phyloP scores from a whole-genome alignment of 495 filamentous ascomycete species.

The Glutinoglossum americanum region DNA sequence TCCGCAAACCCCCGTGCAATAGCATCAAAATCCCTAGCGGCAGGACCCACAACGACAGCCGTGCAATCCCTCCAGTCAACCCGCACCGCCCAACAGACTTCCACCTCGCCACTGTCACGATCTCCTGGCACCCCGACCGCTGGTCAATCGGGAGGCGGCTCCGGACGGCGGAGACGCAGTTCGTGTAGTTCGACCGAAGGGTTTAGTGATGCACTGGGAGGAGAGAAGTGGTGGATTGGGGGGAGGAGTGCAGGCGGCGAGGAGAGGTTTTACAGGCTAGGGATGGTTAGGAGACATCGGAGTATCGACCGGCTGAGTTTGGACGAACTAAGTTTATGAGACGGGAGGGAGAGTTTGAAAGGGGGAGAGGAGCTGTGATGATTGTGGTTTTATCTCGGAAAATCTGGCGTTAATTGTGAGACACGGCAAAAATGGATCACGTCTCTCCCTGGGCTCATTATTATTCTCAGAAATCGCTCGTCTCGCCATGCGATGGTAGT shows the following conservation, averaged over 20 bases:
- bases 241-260: conserved; percentile 68
- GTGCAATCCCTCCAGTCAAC: conserved; percentile 6
- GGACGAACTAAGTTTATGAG: conserved; percentile 31
- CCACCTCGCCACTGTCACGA: conserved; percentile 12
- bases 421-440: neutral
- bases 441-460: neutral
- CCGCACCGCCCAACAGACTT: conserved; percentile 7
- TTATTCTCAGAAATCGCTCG: neutral
- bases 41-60: conserved; percentile 5
- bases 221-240: conserved; percentile 79
- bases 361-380: neutral
- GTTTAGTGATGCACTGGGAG: conserved; percentile 53
- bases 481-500: neutral
- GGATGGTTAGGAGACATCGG: conserved; percentile 30
- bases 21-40: conserved; percentile 6
- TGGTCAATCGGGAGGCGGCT: conserved; percentile 9
- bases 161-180: conserved; percentile 35
- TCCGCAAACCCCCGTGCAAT: conserved; percentile 6
- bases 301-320: conserved; percentile 33
- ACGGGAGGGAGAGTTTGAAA: neutral
- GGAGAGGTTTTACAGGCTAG: conserved; percentile 63
- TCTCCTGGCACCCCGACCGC: conserved; percentile 6
- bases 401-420: neutral
- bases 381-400: neutral
- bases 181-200: conserved; percentile 60